Percentiles rank a stretch among this genome's conserved stretches.
Conservation (phyloP, 2,329 filamentous ascomycete species). For the Beauveria scarabaeidicola region DNA sequence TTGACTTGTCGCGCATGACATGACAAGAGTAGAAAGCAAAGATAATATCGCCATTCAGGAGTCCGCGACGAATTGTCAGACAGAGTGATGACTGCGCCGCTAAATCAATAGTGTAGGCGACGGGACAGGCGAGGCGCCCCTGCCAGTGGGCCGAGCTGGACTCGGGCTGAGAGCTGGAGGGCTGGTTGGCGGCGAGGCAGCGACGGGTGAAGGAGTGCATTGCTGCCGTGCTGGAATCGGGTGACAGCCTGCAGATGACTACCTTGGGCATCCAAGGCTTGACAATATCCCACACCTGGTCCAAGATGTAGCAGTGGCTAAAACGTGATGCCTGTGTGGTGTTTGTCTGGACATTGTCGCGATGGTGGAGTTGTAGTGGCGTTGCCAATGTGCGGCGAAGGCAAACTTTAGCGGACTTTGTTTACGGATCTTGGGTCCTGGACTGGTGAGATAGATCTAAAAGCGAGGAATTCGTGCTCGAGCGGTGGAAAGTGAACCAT, state of each 20-base stretch:
- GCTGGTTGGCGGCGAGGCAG: constrained; percentile 6
- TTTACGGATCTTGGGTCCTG: too few relatives aligned
- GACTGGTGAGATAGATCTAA: background rate
- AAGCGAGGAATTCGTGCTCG: background rate
- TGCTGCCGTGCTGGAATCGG: background rate
- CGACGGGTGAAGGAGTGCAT: background rate
- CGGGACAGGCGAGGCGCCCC: constrained; percentile 3
- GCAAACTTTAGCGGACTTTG: constrained; percentile 5
- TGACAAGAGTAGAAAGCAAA: background rate
- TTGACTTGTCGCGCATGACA: background rate
- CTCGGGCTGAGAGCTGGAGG: constrained; percentile 7
- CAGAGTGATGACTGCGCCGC: background rate
- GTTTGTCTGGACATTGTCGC: constrained; percentile 9
- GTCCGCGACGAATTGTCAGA: background rate
- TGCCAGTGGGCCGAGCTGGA: constrained; percentile 5
- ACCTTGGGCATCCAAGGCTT: background rate
- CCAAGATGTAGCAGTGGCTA: background rate
- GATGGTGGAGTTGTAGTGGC: constrained; percentile 9
- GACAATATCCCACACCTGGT: background rate
- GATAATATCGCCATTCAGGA: background rate
- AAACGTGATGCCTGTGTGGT: constrained; percentile 5
- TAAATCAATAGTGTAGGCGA: constrained; percentile 6
- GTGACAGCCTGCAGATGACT: background rate
- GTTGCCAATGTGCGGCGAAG: background rate
- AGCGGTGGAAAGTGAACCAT: background rate